A percentile compares a stretch with the other conserved stretches of the same genome.
Conservation (phyloP, 495 filamentous ascomycete genomes). For the Neurospora terricola region DNA sequence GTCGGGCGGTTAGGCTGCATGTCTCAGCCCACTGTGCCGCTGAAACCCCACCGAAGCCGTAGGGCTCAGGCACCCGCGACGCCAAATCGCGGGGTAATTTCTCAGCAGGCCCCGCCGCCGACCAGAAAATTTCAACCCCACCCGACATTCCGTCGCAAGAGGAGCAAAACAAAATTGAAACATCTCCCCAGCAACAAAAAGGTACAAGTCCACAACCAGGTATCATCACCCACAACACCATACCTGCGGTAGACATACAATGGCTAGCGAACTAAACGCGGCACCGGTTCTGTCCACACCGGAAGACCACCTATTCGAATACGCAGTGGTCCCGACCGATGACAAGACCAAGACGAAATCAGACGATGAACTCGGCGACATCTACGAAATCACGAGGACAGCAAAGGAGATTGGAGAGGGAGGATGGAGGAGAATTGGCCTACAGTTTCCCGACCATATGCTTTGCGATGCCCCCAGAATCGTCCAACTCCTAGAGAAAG, state of each 20-base stretch:
- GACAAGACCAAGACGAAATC: conserved; percentile 32
- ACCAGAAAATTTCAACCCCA: background rate
- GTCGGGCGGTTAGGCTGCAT: background rate
- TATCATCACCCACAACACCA: background rate
- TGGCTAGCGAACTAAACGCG: conserved; percentile 28
- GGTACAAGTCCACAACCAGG: background rate
- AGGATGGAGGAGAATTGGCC: conserved; percentile 65
- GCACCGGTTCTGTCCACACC: conserved; percentile 83
- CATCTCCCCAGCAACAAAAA: background rate
- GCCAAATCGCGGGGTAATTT: background rate
- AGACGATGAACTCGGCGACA: conserved; percentile 61
- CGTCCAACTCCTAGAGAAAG: conserved; percentile 53
- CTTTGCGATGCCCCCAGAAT: conserved; percentile 76
- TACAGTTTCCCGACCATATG: conserved; percentile 94
- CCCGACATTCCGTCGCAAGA: background rate
- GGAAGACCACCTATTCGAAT: conserved; percentile 67
- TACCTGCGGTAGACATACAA: conserved; percentile 3
- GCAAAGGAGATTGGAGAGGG: conserved; percentile 60
- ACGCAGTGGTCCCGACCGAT: conserved; percentile 18
- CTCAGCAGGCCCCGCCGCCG: background rate
- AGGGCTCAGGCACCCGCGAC: background rate
- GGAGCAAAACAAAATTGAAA: background rate
- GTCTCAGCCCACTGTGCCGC: background rate
- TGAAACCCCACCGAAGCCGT: background rate
- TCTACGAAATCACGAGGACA: conserved; percentile 83